Conservation (phyloP, 148 eudicot genomes). For the Euryodendron excelsum region DNA sequence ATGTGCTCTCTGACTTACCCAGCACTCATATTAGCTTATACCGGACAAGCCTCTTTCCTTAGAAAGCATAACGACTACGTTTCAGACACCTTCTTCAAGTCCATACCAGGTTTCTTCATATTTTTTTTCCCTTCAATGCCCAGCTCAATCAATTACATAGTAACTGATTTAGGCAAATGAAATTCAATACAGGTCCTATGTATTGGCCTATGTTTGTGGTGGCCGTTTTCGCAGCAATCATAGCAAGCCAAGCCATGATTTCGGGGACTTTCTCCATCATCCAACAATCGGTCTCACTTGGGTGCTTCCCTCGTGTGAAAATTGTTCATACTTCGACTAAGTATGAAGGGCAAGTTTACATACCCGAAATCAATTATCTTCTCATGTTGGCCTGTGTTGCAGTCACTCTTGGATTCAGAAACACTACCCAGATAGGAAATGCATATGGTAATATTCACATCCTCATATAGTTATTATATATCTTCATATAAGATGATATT, state of each 20-base stretch:
- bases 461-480: no score
- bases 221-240: slow-evolving; percentile 54
- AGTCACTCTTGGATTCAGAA: slow-evolving; percentile 43
- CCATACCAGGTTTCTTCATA: slow-evolving; percentile 19
- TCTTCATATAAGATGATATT: no score
- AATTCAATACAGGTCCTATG: slow-evolving; percentile 12
- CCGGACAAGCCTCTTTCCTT: slow-evolving; percentile 28
- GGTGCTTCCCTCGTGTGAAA: slow-evolving; percentile 55
- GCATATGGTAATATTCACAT: slow-evolving; percentile 59
- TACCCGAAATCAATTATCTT: slow-evolving; percentile 50
- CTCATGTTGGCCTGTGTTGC: slow-evolving; percentile 46
- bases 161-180: no score
- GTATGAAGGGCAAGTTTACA: slow-evolving; percentile 53
- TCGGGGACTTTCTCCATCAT: slow-evolving; percentile 55
- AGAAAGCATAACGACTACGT: slow-evolving; percentile 15
- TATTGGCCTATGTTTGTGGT: slow-evolving; percentile 48
- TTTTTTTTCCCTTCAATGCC: neutral
- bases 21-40: slow-evolving; percentile 22
- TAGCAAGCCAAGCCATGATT: slow-evolving; percentile 61
- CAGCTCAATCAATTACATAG: neutral
- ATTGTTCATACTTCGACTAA: slow-evolving; percentile 49
- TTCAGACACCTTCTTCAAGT: slow-evolving; percentile 16
- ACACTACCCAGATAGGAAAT: slow-evolving; percentile 45
- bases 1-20: slow-evolving; percentile 26
- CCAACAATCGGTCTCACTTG: slow-evolving; percentile 53